Conservation (phyloP, 108 stramenopile genomes). For the Nitzschia palea region DNA sequence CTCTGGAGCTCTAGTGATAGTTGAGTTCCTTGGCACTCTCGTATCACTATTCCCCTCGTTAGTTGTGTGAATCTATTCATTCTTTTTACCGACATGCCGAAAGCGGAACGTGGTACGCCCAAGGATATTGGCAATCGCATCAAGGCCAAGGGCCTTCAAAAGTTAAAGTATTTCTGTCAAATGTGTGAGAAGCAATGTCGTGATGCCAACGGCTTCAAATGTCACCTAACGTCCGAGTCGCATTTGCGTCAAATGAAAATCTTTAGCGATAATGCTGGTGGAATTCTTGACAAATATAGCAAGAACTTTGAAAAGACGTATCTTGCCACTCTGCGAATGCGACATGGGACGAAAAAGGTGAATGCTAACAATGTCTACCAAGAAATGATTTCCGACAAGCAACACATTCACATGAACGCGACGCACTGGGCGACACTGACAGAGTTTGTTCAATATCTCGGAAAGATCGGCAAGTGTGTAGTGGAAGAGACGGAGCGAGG, state of each 20-base stretch:
- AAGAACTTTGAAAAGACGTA: slow-evolving; percentile 87
- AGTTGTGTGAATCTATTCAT: no score
- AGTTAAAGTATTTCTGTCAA: slow-evolving; percentile 97
- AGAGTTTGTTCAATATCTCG: slow-evolving; percentile 96
- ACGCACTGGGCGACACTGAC: slow-evolving; percentile 95
- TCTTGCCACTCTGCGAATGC: slow-evolving; percentile 82
- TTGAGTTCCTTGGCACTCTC: no score
- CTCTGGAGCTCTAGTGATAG: no score
- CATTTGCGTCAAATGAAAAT: slow-evolving; percentile 98
- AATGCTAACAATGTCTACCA: slow-evolving; percentile 98
- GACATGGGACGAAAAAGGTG: slow-evolving; percentile 92
- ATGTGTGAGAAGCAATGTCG: slow-evolving; percentile 99
- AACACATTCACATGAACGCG: slow-evolving; percentile 99
- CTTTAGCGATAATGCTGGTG: slow-evolving; percentile 70
- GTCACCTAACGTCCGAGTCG: slow-evolving; percentile 93
- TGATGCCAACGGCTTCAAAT: slow-evolving; percentile 98
- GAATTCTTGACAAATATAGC: slow-evolving; percentile 76
- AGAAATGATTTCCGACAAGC: slow-evolving; percentile 95
- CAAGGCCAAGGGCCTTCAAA: slow-evolving; percentile 96
- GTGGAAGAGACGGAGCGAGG: slow-evolving; percentile 98
- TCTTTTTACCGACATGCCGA: slow-evolving; percentile 50
- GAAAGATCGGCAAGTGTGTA: slow-evolving; percentile 87
- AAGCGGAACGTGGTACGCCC: slow-evolving; percentile 77
- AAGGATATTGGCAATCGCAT: slow-evolving; percentile 92
- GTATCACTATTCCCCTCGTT: no score